A percentile compares a stretch with the other conserved stretches of the same genome.
phyloP scores from a whole-genome alignment of 768 basidiomycete species.

The Lentinula sp. region DNA sequence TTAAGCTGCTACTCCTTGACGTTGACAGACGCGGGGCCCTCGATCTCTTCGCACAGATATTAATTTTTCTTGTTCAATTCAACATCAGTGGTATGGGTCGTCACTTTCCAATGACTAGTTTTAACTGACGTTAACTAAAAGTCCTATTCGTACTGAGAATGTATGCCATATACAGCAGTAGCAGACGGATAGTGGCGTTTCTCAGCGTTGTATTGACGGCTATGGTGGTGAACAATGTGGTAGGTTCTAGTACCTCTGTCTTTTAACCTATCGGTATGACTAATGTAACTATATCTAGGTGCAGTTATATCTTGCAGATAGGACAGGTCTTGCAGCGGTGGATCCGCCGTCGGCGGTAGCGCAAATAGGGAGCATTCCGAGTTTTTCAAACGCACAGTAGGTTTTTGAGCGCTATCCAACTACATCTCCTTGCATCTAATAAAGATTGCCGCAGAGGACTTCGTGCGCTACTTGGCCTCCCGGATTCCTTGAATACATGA shows the following conservation, averaged over 20 bases:
- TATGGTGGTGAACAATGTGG: not conserved
- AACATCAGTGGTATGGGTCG: not conserved
- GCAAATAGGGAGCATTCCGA: too few relatives aligned
- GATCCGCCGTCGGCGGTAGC: too few relatives aligned
- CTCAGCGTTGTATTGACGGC: not conserved
- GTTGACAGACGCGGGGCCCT: not conserved
- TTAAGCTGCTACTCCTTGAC: not conserved
- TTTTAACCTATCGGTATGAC: not conserved
- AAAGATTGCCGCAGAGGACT: too few relatives aligned
- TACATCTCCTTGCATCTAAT: too few relatives aligned
- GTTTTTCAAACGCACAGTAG: too few relatives aligned
- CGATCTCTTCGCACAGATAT: not conserved
- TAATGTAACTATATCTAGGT: not conserved
- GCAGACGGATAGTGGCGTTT: not conserved
- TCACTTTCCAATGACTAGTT: not conserved
- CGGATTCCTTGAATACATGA: too few relatives aligned
- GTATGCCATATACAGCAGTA: not conserved
- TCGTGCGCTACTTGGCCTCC: too few relatives aligned
- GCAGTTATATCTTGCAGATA: not conserved
- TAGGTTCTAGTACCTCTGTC: not conserved
- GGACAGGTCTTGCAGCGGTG: too few relatives aligned
- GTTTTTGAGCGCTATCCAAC: not conserved
- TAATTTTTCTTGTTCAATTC: not conserved
- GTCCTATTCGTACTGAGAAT: not conserved
- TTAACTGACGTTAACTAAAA: not conserved